Base-by-base conservation (phyloP, 2,329 filamentous ascomycete genomes). In the Tympanopsis confertula region DNA sequence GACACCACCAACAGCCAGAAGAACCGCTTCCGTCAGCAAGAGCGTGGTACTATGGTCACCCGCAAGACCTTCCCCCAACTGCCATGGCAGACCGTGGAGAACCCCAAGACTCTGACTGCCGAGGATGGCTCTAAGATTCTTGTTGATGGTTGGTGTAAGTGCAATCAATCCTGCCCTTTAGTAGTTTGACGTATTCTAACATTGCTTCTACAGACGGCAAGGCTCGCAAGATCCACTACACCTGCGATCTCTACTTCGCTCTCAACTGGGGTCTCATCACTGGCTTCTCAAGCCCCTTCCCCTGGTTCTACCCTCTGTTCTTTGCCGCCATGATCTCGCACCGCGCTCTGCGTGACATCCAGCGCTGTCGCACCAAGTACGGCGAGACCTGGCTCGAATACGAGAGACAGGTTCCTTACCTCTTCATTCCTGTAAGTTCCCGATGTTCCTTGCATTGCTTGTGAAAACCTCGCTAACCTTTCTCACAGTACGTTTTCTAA, bases 271-370 rank as follows among this genome's bases (percentile, higher is more conserved):
- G 78, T 18, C 58, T 88, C n/a, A 79, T 89, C 47, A 86, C 82
- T 3, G 85, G 85, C 10, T 20, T n/a, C 19, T 46, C 44, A 32
- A 86, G 79, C 52, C 84, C 85, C 0, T 88, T 89, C 61, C 86
- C 86, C 1, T 93, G 86, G 84, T 91, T 93, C 60, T 89, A 93
- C 55, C 82, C 84, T 0, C 58, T 83, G 24, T 93, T 93, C 66
- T 93, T 93, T 56, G 66, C 68, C 14, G 61, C 62, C 47, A 89
- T 89, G 84, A 89, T 91, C 51, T 66, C 77, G 7, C 86, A 93
- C 57, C 80, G 86, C 41, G 81, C 84, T 4, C 65, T 65, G 45
- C 70, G 86, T 42, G 86, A 93, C 53, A 84, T 88, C 42, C 68
- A 82, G 55, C 69, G 78, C 45, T 93, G 86, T 60, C 70, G 74